Evolutionary conservation across 2,329 filamentous ascomycete species (phyloP).

Genomic region (Ophiosphaerella herpotricha): DNA sequence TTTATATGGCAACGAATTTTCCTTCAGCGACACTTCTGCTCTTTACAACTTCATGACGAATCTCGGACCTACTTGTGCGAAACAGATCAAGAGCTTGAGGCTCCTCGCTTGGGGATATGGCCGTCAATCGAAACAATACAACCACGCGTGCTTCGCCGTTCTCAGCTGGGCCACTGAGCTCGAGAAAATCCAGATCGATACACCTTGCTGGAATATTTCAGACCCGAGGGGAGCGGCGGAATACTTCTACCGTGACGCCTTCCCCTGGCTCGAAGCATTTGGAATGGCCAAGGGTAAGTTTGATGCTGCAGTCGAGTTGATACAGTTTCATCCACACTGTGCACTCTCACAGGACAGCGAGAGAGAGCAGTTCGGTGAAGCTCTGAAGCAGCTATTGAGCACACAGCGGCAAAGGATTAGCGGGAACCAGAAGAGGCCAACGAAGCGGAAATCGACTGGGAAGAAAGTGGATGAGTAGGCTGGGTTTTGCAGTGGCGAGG

Average conservation of each 20-base stretch:
- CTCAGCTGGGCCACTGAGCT: slow-evolving; percentile 37
- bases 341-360: not conserved
- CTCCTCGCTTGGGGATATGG: slow-evolving; percentile 30
- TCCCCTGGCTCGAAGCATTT: slow-evolving; percentile 44
- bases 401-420: slow-evolving; percentile 1
- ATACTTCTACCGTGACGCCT: slow-evolving; percentile 43
- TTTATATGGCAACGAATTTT: slow-evolving; percentile 38
- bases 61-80: slow-evolving; percentile 28
- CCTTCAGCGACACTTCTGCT: slow-evolving; percentile 31
- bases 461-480: not conserved
- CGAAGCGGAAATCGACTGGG: not conserved
- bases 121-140: slow-evolving; percentile 36
- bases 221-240: slow-evolving; percentile 20
- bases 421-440: not conserved
- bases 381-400: slow-evolving; percentile 18
- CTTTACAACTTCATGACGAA: slow-evolving; percentile 41
- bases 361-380: slow-evolving; percentile 15
- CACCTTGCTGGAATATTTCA: slow-evolving; percentile 4
- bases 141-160: slow-evolving; percentile 39
- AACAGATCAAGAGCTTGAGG: slow-evolving; percentile 28
- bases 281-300: slow-evolving; percentile 28
- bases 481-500: too few species aligned
- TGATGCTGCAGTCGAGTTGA: slow-evolving; percentile 37
- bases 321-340: slow-evolving; percentile 12
- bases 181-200: slow-evolving; percentile 29